Conservation (phyloP, 306 rosid species). For the Vigna angularis region DNA sequence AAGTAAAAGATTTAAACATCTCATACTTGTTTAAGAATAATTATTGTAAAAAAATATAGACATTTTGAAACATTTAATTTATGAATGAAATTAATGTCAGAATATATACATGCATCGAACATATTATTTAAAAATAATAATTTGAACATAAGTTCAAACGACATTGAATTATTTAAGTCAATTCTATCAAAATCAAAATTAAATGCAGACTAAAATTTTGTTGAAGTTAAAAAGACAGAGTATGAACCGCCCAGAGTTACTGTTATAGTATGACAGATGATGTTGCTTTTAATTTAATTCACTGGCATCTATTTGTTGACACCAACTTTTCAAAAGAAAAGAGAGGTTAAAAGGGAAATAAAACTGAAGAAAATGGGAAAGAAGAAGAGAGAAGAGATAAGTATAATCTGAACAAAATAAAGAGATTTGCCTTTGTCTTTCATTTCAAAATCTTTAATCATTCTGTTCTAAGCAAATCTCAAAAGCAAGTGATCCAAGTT, state of each 20-base stretch:
- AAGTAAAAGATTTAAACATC: too few species aligned
- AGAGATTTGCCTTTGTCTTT: slow-evolving; percentile 30
- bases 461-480: slow-evolving; percentile 42
- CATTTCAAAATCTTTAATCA: slow-evolving; percentile 51
- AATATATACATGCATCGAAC: background rate
- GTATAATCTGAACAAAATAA: slow-evolving; percentile 52
- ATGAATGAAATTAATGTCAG: background rate
- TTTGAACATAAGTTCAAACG: too few species aligned
- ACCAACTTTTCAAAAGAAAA: slow-evolving; percentile 44
- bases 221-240: slow-evolving; percentile 4
- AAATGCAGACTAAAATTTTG: background rate
- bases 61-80: too few species aligned
- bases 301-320: slow-evolving; percentile 18
- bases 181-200: slow-evolving; percentile 8
- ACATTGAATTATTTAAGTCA: background rate
- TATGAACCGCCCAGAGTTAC: background rate
- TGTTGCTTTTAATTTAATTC: slow-evolving; percentile 33
- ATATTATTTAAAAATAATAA: too few species aligned
- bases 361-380: background rate
- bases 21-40: too few species aligned
- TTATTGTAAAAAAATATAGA: too few species aligned
- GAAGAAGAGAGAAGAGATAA: slow-evolving; percentile 46
- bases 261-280: background rate
- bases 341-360: background rate
- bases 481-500: slow-evolving; percentile 27